Percentiles rank a stretch among this genome's conserved stretches.
phyloP scores from a whole-genome alignment of 2,329 filamentous ascomycete species.

The Tolypocladium capitatum region DNA sequence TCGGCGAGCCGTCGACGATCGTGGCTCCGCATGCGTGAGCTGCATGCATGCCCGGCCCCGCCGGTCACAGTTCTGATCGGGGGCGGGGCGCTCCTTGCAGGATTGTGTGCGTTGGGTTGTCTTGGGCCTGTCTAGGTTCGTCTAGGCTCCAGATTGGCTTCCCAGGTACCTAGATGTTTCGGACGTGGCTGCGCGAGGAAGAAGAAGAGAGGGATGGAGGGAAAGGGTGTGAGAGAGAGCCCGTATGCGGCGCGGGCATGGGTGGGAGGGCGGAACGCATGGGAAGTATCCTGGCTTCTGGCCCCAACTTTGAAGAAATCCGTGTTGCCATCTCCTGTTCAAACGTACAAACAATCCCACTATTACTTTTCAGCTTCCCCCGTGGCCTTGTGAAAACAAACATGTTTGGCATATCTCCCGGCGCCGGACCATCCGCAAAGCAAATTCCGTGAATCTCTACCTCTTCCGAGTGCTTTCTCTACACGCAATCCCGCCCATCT shows the following conservation, averaged over 20 bases:
- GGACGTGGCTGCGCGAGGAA: constrained; percentile 1
- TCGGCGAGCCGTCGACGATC: constrained; percentile 4
- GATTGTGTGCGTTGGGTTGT: constrained; percentile 1
- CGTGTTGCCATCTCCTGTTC: background rate
- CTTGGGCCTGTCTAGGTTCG: background rate
- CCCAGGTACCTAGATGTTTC: constrained; percentile 9
- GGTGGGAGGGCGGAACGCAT: too few species aligned
- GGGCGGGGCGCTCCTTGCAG: background rate
- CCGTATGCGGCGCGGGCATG: too few species aligned
- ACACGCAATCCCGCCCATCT: background rate
- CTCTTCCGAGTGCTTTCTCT: background rate
- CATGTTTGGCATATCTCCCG: constrained; percentile 1
- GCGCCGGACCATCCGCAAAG: constrained; percentile 1
- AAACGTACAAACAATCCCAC: background rate
- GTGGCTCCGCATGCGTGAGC: constrained; percentile 6
- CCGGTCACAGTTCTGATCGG: background rate
- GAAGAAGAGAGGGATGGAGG: background rate
- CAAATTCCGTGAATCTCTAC: background rate
- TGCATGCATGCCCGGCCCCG: constrained; percentile 2
- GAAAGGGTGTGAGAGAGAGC: background rate
- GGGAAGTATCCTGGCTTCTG: background rate
- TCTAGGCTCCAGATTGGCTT: background rate
- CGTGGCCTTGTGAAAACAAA: background rate
- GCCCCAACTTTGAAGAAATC: background rate
- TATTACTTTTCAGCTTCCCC: background rate